Evolutionary conservation across 192 early-diverging fungal species (phyloP).

Genomic region (Kickxella alabastrina): DNA sequence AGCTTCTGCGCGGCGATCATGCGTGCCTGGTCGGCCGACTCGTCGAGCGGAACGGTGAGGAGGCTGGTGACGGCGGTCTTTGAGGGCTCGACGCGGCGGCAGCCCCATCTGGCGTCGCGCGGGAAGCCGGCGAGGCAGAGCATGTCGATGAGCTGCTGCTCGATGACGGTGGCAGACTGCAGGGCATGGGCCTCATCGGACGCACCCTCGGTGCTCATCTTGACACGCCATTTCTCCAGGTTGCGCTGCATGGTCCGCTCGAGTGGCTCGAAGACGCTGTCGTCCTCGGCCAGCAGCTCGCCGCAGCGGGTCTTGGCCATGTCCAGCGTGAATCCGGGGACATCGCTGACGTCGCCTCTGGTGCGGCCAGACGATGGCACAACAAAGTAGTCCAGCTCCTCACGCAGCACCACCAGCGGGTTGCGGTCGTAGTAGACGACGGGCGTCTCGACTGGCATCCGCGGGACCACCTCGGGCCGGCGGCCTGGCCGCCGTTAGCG

Average conservation of each 20-base stretch:
- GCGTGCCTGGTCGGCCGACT: slow-evolving; percentile 61
- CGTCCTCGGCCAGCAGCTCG: slow-evolving; percentile 60
- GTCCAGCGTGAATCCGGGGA: slow-evolving; percentile 40
- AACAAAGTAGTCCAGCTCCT: slow-evolving; percentile 77
- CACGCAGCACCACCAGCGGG: slow-evolving; percentile 70
- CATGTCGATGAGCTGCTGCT: slow-evolving; percentile 82
- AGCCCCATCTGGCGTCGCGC: slow-evolving; percentile 67
- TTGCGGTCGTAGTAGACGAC: slow-evolving; percentile 57
- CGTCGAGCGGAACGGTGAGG: slow-evolving; percentile 65
- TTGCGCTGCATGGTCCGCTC: slow-evolving; percentile 68
- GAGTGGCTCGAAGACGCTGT: slow-evolving; percentile 70
- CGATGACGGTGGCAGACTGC: slow-evolving; percentile 44
- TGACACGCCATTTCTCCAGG: slow-evolving; percentile 39
- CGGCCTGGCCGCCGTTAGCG: no score
- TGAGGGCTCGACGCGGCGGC: slow-evolving; percentile 66
- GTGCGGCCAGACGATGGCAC: slow-evolving; percentile 41
- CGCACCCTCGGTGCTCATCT: slow-evolving; percentile 36
- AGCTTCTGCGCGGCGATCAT: slow-evolving; percentile 73
- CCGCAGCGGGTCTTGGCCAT: slow-evolving; percentile 63
- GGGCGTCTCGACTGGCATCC: slow-evolving; percentile 1
- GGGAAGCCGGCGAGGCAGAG: slow-evolving; percentile 75
- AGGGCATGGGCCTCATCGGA: slow-evolving; percentile 44
- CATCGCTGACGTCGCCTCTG: slow-evolving; percentile 43
- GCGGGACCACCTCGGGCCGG: no score
- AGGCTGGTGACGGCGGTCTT: slow-evolving; percentile 67